Evolutionary conservation across 805 yeast genomes (phyloP).

Genomic region (Metschnikowia cerradonensis): DNA sequence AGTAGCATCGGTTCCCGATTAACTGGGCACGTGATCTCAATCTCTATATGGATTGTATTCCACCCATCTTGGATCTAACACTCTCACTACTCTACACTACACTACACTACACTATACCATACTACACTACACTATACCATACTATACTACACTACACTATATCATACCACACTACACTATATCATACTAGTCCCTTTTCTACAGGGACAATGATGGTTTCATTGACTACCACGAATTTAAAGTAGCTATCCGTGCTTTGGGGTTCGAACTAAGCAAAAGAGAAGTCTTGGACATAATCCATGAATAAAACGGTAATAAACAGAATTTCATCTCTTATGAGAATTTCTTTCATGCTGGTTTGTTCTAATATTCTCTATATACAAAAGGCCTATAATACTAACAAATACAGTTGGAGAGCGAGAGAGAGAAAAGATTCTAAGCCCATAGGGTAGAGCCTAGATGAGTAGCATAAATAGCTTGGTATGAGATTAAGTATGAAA

Average conservation of each 20-base stretch:
- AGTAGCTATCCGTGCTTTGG: conserved; percentile 91
- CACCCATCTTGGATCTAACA: too few species aligned
- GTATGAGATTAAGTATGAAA: too few species aligned
- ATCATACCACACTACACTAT: too few species aligned
- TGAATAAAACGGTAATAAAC: conserved; percentile 75
- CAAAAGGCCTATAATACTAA: conserved; percentile 21
- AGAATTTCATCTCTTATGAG: conserved; percentile 69
- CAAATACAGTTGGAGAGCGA: conserved; percentile 55
- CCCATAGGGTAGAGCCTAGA: conserved; percentile 9
- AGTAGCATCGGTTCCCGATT: too few species aligned
- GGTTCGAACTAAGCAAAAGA: conserved; percentile 75
- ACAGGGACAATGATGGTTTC: conserved; percentile 85
- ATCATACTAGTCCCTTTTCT: conserved; percentile 56
- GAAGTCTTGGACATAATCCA: conserved; percentile 74
- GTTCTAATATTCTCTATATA: conserved; percentile 19
- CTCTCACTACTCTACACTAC: too few species aligned
- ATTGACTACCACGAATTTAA: conserved; percentile 91
- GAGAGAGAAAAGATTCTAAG: conserved; percentile 52
- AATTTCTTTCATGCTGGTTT: conserved; percentile 72
- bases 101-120: too few species aligned
- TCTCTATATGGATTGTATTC: too few species aligned
- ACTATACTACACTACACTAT: too few species aligned
- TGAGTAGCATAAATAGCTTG: too few species aligned
- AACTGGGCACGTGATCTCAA: too few species aligned
- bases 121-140: too few species aligned